Evolutionary conservation across 257 asterid genomes (phyloP).

Genomic region (Nyctanthes arbortristis): DNA sequence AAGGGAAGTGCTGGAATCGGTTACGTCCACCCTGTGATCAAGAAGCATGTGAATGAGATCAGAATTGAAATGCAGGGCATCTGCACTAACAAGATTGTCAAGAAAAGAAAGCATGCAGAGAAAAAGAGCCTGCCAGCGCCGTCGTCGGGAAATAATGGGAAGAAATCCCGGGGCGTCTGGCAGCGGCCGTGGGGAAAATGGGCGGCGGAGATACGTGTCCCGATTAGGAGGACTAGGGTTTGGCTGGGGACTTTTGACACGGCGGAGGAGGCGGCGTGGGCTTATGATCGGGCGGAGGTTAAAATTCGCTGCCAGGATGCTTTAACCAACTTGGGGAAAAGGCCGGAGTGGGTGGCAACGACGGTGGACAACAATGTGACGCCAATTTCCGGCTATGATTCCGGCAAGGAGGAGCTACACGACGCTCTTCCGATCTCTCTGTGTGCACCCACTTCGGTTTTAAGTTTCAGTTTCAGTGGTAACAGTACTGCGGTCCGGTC

Average conservation of each 20-base stretch:
- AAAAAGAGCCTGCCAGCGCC: slow-evolving; percentile 7
- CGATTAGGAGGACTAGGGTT: slow-evolving; percentile 39
- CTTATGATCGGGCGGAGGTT: slow-evolving; percentile 61
- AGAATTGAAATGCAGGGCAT: slow-evolving; percentile 25
- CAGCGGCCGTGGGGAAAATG: slow-evolving; percentile 85
- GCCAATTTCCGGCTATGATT: slow-evolving; percentile 33
- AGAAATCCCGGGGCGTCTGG: slow-evolving; percentile 73
- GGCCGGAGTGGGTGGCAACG: slow-evolving; percentile 25
- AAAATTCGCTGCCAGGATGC: slow-evolving; percentile 55
- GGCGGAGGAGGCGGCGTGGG: no score
- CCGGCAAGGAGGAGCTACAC: slow-evolving; percentile 44
- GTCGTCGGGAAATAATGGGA: background rate
- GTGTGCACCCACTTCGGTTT: slow-evolving; percentile 61
- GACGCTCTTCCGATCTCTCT: slow-evolving; percentile 38
- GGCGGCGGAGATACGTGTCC: slow-evolving; percentile 86
- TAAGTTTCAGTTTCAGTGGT: slow-evolving; percentile 30
- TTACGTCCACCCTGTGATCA: no score
- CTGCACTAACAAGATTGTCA: background rate
- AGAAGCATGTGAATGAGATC: slow-evolving; percentile 50
- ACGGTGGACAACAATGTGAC: background rate
- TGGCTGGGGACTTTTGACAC: slow-evolving; percentile 80
- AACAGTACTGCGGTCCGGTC: background rate
- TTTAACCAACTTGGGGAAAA: slow-evolving; percentile 44
- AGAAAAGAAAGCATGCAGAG: background rate
- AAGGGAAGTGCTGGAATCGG: slow-evolving; percentile 13